These are phyloP conservation scores for Fereydounia khargensis DNA, from an alignment of 1,284 basidiomycete genomes.

Conservation along the genomic window DNA sequence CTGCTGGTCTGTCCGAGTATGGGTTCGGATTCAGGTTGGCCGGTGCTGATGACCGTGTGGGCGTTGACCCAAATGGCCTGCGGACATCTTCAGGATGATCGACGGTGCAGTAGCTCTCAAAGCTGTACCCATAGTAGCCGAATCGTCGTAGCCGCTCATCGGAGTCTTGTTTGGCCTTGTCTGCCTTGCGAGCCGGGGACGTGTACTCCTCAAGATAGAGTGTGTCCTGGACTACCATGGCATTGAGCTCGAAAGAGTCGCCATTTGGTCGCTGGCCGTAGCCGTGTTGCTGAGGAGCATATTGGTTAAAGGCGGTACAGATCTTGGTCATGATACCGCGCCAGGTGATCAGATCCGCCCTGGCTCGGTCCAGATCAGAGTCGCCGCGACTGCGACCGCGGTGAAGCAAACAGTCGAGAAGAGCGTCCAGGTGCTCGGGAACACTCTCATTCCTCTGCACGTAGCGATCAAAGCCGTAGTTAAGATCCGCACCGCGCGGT, in stretches of 20 bases:
- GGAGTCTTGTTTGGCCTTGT: constrained; percentile 63
- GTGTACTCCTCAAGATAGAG: constrained; percentile 81
- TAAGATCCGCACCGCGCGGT: constrained; percentile 46
- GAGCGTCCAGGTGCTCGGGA: constrained; percentile 38
- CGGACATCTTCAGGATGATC: constrained; percentile 7
- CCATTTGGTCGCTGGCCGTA: constrained; percentile 58
- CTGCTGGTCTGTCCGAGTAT: constrained; percentile 54
- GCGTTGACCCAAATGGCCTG: not conserved
- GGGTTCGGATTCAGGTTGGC: constrained; percentile 49
- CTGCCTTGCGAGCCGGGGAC: constrained; percentile 63
- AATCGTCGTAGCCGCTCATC: constrained; percentile 11
- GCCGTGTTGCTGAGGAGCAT: constrained; percentile 20
- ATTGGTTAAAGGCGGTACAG: constrained; percentile 37
- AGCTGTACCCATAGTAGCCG: constrained; percentile 65
- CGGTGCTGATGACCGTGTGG: too few relatives aligned
- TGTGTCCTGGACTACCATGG: constrained; percentile 61
- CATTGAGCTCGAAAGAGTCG: constrained; percentile 63
- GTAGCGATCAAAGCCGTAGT: constrained; percentile 64
- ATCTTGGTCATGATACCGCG: constrained; percentile 85
- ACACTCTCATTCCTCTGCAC: constrained; percentile 67
- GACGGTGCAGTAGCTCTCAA: constrained; percentile 80
- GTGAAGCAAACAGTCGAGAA: constrained; percentile 21
- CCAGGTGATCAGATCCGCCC: constrained; percentile 70
- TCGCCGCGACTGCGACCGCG: constrained; percentile 5
- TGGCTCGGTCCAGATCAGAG: constrained; percentile 26